Evolutionary conservation across 192 early-diverging fungal species (phyloP), one percentile per base, ranked within the genome.

Genomic region (Coemansia aciculifera): DNA sequence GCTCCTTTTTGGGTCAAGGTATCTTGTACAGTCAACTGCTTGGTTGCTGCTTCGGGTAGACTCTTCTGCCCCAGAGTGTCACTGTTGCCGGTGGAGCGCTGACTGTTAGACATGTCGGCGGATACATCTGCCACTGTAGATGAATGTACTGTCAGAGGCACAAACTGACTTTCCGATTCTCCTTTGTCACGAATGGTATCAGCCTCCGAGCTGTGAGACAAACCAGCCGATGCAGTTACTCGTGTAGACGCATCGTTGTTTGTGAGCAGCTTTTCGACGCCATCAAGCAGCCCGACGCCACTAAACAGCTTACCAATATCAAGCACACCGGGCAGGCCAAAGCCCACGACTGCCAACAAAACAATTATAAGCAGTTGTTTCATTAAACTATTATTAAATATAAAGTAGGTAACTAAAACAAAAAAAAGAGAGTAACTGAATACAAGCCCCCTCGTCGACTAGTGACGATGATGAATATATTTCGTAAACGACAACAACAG

Each of bases 261-360:
- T 10, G 27, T 44, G 43, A 69, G 68, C 42, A 69, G 13, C 36
- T 51, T 49, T 7, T 38, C 68, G 7, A 56, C 48, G 15, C 49
- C 38, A 36, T 63, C 48, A 11, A 69, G 59, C 24, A 69, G 36
- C 29, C 60, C 44, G 3, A 36, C 49, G 11, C 43, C 59, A 15
- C 60, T 38, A 40, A 69, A 24, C 19, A 69, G 3, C 38, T 54
- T 29, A 6, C 40, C 66, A 57, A 67, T 42, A 15, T 46, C 56
- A 60, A 67, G 40, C 36, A 39, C 34, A 23, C 59, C 59, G 11
- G 59, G 59, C 23, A 67, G 52, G 27, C 64, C 64, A 8, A 31
- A 17, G 54, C 54, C 36, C 29, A n/a, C 27, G 24, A 46, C 52
- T 36, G 43, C 40, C 24, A 60, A 44, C 13, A 57, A 9, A 39